Evolutionary conservation across 1,284 basidiomycete species (phyloP), one percentile per base, ranked within the genome.

Genomic region (Erythrobasidium hasegawianum): DNA sequence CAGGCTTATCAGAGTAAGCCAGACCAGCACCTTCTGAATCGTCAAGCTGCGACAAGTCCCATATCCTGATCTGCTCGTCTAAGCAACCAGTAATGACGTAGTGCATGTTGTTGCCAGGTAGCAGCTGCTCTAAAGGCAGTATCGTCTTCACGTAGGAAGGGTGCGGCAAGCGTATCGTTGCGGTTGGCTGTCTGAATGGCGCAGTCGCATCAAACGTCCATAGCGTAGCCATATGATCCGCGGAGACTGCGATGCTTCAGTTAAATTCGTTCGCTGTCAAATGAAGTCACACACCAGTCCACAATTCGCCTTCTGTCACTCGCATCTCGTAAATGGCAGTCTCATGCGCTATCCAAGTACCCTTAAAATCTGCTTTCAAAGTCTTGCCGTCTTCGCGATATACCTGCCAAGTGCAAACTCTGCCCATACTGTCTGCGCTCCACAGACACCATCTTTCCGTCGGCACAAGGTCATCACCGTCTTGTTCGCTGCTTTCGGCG

Each of bases 401-500:
- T 39, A 90, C 73, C n/a, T 82, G 78, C 89, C 89, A 90, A 16
- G 83, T 78, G 69, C 69, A 87, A 75, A 93, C 85, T 8, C 87
- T 75, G 1, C 92, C 92, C 84, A 93, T 88, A 2, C 88, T 91
- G 75, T 94, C 91, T 10, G 83, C 89, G 0, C 89, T 90, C 76
- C 86, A 89, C 2, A 93, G 77, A 27, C 29, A 38, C 57, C 69
- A 62, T 18, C 55, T 64, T 24, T 26, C 9, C 50, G 27, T 27
- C 8, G 58, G 43, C n/a, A 38, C 45, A 13, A 24, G 20, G 13
- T 68, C 45, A 1, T 61, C 49, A 3, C 67, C 65, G 40, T 61
- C 47, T 2, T 59, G 68, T 39, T 70, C 57, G 13, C 14, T 24
- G 14, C 43, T 39, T 39, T 33, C 14, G 20, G 1, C 10, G 11